Base-by-base conservation (phyloP, 1,284 basidiomycete species). In the Cryptococcus sp. region DNA sequence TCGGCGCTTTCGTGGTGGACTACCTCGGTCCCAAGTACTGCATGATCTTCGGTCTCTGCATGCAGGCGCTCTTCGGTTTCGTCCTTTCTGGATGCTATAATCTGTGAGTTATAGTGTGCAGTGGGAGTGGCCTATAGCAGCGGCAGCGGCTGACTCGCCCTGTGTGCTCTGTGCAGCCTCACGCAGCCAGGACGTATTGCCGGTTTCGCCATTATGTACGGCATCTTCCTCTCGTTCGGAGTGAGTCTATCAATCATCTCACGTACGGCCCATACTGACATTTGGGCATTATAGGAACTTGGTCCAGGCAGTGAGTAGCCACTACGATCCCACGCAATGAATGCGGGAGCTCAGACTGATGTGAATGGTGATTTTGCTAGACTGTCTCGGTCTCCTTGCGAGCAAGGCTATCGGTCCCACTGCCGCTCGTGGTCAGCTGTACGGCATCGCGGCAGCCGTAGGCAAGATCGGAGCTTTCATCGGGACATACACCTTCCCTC, bases 191-290 rank as follows among this genome's bases (percentile, higher is more conserved):
- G 82, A 5, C 82, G 89, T 62, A 84, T 93, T 57, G 90, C 82
- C 16, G 91, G 84, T 20, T 95, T 93, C 62, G 89, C 90, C 42
- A 84, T 93, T 46, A 80, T 96, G 10, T 96, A 95, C 69, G 93
- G 93, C 10, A 86, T 96, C 54, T 98, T 96, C 84, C 75, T 95
- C 57, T 87, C 85, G 65, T 88, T 91, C 61, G 92, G 91, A 50
- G 91, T 92, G 78, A 77, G 91, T 50, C 86, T 27, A 13, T 50
- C 22, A 8, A 20, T 54, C 15, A 20, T 19, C 27, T 15, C 38
- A 35, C 23, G 15, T n/a, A 17, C n/a, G 45, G 48, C n/a, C 27
- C 16, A 47, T 17, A 40, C 44, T 40, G 39, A 39, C 51, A 20
- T 23, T 35, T 38, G 40, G 15, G n/a, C n/a, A 6, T 3, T 17